Evolutionary conservation across 2,329 filamentous ascomycete genomes (phyloP).

Genomic region (Colletotrichum shisoi): DNA sequence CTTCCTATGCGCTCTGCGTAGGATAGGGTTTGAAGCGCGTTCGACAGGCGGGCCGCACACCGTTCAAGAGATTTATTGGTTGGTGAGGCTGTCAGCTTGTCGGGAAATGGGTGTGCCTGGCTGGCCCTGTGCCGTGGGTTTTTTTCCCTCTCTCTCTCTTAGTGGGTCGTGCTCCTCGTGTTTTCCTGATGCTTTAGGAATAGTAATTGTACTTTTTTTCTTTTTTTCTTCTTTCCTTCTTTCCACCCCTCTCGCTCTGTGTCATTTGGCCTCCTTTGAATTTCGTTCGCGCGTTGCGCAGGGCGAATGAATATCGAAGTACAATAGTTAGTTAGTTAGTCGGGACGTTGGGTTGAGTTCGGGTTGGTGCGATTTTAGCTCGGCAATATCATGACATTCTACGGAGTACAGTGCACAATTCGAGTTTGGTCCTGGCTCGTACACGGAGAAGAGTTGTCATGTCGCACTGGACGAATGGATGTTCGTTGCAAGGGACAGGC

Average conservation of each 20-base stretch:
- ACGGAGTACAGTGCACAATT: too few species aligned
- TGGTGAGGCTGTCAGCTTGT: not conserved
- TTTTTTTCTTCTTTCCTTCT: not conserved
- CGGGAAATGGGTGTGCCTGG: not conserved
- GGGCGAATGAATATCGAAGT: not conserved
- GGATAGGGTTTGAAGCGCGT: not conserved
- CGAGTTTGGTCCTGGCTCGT: not conserved
- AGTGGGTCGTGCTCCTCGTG: not conserved
- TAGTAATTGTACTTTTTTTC: not conserved
- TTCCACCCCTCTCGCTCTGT: not conserved
- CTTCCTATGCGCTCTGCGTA: not conserved
- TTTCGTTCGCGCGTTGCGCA: not conserved
- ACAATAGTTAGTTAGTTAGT: conserved; percentile 1
- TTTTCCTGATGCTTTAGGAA: too few species aligned
- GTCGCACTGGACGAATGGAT: conserved; percentile 5
- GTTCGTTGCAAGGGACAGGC: conserved; percentile 4
- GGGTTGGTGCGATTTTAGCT: conserved; percentile 16
- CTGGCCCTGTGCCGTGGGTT: not conserved
- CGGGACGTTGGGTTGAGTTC: conserved; percentile 13
- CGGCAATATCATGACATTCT: not conserved
- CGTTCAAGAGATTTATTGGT: not conserved
- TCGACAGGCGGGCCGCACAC: not conserved
- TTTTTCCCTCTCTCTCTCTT: not conserved
- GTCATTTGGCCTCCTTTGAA: too few species aligned
- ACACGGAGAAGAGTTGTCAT: not conserved